Conservation (phyloP, 257 asterid species). For the Gentiana macrophylla region DNA sequence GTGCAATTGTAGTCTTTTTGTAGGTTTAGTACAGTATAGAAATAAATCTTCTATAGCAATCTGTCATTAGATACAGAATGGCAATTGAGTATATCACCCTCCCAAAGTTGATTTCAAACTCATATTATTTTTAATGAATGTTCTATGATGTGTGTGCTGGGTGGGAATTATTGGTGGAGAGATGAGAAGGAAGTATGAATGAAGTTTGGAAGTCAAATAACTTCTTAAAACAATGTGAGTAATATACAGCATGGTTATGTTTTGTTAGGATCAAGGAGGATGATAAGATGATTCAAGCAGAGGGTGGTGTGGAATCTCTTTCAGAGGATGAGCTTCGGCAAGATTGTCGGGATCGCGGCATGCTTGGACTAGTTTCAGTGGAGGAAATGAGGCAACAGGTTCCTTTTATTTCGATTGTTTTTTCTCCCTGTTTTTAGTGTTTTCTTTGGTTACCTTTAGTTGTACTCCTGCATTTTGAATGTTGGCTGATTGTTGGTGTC, state of each 20-base stretch:
- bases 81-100: too few species aligned
- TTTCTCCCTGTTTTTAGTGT: not conserved
- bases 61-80: too few species aligned
- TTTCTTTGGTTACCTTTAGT: not conserved
- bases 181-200: not conserved
- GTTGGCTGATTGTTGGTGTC: too few species aligned
- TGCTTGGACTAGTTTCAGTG: conserved; percentile 75
- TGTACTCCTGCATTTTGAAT: not conserved
- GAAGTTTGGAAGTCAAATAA: too few species aligned
- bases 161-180: too few species aligned
- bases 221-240: too few species aligned
- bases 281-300: conserved; percentile 81
- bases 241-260: conserved; percentile 9
- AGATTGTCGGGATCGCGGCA: conserved; percentile 92
- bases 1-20: not conserved
- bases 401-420: not conserved
- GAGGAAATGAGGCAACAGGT: conserved; percentile 97
- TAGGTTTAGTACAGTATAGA: not conserved
- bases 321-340: conserved; percentile 92
- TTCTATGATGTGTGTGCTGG: too few species aligned
- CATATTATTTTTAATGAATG: too few species aligned
- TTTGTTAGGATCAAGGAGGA: conserved; percentile 60
- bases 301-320: conserved; percentile 82
- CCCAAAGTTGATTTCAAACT: too few species aligned
- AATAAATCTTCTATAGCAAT: not conserved